These are phyloP conservation scores for Mucor racemosus DNA, from an alignment of 371 early-diverging fungal species.

Conservation along the genomic window DNA sequence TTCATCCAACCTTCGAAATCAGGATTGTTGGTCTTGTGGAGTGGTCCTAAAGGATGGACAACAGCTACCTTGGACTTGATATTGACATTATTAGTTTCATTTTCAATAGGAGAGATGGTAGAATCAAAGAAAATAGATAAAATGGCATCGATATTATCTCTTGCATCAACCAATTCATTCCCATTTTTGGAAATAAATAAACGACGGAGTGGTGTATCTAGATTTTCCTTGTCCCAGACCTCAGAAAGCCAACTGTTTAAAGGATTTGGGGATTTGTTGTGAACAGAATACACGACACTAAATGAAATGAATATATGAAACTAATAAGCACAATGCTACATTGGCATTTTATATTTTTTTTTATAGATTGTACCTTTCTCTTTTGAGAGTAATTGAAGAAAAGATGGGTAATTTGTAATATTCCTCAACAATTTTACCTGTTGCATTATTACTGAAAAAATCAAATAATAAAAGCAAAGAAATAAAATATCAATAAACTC, in stretches of 20 bases:
- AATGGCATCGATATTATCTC: slow-evolving; percentile 25
- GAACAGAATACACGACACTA: slow-evolving; percentile 18
- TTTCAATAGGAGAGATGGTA: neutral
- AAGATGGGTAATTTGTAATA: slow-evolving; percentile 22
- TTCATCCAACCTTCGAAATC: slow-evolving; percentile 27
- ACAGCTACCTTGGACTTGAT: slow-evolving; percentile 31
- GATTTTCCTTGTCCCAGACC: neutral
- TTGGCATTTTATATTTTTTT: neutral
- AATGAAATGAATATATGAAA: neutral
- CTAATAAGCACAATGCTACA: neutral
- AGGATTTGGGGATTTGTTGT: slow-evolving; percentile 4
- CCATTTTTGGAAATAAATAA: slow-evolving; percentile 39
- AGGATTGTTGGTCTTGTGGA: slow-evolving; percentile 5
- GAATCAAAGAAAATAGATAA: slow-evolving; percentile 33
- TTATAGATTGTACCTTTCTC: slow-evolving; percentile 14
- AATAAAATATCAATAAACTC: neutral
- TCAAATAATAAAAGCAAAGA: neutral
- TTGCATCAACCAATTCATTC: slow-evolving; percentile 30
- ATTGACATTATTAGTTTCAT: slow-evolving; percentile 10
- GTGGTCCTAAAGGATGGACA: slow-evolving; percentile 41
- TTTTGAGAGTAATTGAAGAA: slow-evolving; percentile 7
- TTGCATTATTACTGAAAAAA: neutral
- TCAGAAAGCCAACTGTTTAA: slow-evolving; percentile 3
- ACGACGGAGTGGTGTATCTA: slow-evolving; percentile 21
- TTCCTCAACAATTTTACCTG: slow-evolving; percentile 6